Conservation (phyloP, 2,329 filamentous ascomycete species). For the Fusarium sp. region DNA sequence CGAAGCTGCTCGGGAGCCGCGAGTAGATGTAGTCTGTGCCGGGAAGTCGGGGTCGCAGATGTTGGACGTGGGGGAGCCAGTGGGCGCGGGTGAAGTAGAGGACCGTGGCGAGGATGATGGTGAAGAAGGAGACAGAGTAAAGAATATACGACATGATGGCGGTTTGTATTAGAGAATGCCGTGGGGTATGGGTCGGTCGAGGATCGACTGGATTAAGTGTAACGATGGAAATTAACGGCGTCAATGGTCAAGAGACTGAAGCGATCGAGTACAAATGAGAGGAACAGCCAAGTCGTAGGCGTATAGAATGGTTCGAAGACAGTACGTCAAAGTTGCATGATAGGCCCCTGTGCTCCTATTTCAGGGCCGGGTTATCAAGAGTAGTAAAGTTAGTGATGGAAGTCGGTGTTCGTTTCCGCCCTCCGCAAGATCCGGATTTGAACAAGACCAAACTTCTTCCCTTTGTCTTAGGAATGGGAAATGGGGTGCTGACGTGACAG, state of each 20-base stretch:
- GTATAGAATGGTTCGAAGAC: constrained; percentile 16
- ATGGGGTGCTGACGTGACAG: constrained; percentile 45
- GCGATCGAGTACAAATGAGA: constrained; percentile 35
- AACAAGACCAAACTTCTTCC: constrained; percentile 33
- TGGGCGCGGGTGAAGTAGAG: constrained; percentile 85
- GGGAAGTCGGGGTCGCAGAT: constrained; percentile 67
- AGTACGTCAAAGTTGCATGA: constrained; percentile 37
- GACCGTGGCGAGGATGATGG: constrained; percentile 79
- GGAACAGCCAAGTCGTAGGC: constrained; percentile 32
- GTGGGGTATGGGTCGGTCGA: constrained; percentile 7
- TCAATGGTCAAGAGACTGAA: constrained; percentile 16
- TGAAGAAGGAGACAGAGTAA: constrained; percentile 81
- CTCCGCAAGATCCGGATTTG: constrained; percentile 36
- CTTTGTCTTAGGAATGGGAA: constrained; percentile 42
- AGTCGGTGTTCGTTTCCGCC: constrained; percentile 21
- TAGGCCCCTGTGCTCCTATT: constrained; percentile 29
- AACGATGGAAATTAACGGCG: not conserved
- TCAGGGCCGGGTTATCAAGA: constrained; percentile 8
- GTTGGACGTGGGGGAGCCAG: constrained; percentile 82
- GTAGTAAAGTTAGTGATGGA: constrained; percentile 15
- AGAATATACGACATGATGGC: constrained; percentile 82
- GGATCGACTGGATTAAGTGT: constrained; percentile 11
- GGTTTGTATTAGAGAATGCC: constrained; percentile 8
- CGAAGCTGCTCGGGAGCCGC: constrained; percentile 82
- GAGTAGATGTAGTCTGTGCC: constrained; percentile 78